Conservation (phyloP, 192 early-diverging fungal genomes). For the Umbelopsis vinacea region DNA sequence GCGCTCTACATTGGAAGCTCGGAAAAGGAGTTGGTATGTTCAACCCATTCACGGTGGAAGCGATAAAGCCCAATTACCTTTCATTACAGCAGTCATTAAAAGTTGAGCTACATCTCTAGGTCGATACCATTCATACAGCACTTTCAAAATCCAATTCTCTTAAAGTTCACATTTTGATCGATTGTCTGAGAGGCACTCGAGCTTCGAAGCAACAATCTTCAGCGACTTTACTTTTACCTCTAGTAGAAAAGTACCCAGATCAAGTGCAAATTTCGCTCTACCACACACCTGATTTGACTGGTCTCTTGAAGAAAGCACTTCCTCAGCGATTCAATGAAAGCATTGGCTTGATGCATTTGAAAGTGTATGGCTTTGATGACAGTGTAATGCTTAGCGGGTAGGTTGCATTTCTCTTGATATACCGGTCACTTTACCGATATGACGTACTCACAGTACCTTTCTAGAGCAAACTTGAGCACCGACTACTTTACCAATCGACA, state of each 20-base stretch:
- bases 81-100: background rate
- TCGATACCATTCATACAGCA: constrained; percentile 62
- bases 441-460: background rate
- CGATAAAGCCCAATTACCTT: background rate
- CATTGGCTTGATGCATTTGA: constrained; percentile 95
- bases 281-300: constrained; percentile 83
- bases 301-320: constrained; percentile 68
- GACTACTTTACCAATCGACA: constrained; percentile 97
- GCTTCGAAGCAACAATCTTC: constrained; percentile 58
- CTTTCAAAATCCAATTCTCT: constrained; percentile 54
- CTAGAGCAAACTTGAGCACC: constrained; percentile 88
- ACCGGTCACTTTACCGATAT: background rate
- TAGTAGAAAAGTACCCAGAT: constrained; percentile 66
- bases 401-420: background rate
- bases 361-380: constrained; percentile 91
- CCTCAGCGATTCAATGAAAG: constrained; percentile 92
- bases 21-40: constrained; percentile 76
- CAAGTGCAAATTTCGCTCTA: constrained; percentile 79
- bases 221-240: constrained; percentile 66
- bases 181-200: constrained; percentile 87
- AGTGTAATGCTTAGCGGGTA: constrained; percentile 80
- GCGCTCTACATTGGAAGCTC: constrained; percentile 89
- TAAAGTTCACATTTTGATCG: constrained; percentile 79
- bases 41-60: no score
- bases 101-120: constrained; percentile 35